phyloP scores from a whole-genome alignment of 306 rosid genomes.

The Gillenia trifoliata region DNA sequence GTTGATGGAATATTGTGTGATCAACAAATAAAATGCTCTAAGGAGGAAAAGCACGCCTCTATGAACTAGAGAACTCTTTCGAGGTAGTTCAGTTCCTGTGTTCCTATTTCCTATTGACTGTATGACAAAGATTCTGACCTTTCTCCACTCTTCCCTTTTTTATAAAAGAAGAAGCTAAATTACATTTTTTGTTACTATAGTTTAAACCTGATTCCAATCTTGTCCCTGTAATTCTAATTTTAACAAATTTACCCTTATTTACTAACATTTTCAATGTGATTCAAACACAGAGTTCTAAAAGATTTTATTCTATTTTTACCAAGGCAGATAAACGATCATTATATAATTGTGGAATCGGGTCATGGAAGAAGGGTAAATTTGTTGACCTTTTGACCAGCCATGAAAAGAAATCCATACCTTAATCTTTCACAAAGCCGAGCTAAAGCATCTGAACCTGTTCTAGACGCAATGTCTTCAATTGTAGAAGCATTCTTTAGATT shows the following conservation, averaged over 20 bases:
- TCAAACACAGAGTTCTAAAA: background rate
- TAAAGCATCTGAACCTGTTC: conserved; percentile 88
- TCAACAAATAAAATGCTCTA: background rate
- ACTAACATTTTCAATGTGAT: background rate
- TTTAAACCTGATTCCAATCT: too few relatives aligned
- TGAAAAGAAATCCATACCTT: conserved; percentile 45
- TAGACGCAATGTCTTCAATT: conserved; percentile 73
- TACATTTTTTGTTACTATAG: background rate
- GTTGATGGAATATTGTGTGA: background rate
- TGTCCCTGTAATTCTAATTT: too few relatives aligned
- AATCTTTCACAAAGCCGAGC: conserved; percentile 87
- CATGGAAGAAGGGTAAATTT: background rate
- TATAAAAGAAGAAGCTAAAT: background rate
- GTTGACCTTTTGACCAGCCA: background rate
- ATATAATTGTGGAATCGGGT: background rate
- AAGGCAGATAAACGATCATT: background rate
- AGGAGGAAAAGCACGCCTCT: background rate
- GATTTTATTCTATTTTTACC: background rate
- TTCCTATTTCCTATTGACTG: background rate
- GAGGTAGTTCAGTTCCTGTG: background rate
- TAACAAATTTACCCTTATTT: too few relatives aligned
- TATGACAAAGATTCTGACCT: background rate
- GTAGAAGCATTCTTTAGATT: conserved; percentile 55
- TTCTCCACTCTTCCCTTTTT: too few relatives aligned
- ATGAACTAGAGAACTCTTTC: background rate